Percentiles rank a stretch among this genome's conserved stretches.
Conservation (phyloP, 495 filamentous ascomycete genomes). For the Aspergillus leporis region DNA sequence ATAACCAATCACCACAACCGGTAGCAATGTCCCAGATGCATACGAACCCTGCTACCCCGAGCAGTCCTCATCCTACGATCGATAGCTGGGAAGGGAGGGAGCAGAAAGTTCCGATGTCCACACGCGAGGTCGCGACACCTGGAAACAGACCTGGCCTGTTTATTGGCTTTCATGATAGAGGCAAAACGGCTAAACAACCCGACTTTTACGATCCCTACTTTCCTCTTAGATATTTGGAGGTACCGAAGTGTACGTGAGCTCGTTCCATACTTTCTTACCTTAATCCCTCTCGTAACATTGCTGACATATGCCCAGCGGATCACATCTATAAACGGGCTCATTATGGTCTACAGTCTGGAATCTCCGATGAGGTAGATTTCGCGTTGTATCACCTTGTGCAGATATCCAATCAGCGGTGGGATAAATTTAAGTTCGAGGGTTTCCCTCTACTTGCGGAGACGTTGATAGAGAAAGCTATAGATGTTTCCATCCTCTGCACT, state of each 20-base stretch:
- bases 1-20: slow-evolving; percentile 37
- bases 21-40: slow-evolving; percentile 25
- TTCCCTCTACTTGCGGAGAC: slow-evolving; percentile 90
- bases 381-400: slow-evolving; percentile 91
- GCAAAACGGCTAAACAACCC: slow-evolving; percentile 34
- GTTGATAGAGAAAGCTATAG: slow-evolving; percentile 78
- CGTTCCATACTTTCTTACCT: background rate
- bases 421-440: slow-evolving; percentile 91
- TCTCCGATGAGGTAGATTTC: slow-evolving; percentile 81
- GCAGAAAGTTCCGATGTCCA: slow-evolving; percentile 43
- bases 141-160: slow-evolving; percentile 45
- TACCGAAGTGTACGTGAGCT: slow-evolving; percentile 39
- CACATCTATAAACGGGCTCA: slow-evolving; percentile 87
- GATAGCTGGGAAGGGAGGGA: slow-evolving; percentile 44
- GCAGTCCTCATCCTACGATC: slow-evolving; percentile 29
- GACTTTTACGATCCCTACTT: slow-evolving; percentile 49
- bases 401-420: slow-evolving; percentile 89
- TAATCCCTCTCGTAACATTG: background rate
- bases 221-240: slow-evolving; percentile 41
- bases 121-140: slow-evolving; percentile 44
- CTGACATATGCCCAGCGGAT: slow-evolving; percentile 31
- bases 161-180: slow-evolving; percentile 25
- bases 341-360: slow-evolving; percentile 73
- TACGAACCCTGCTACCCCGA: slow-evolving; percentile 32
- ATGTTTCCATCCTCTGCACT: slow-evolving; percentile 73